phyloP scores from a whole-genome alignment of 306 rosid genomes.

The Albizia julibrissin region DNA sequence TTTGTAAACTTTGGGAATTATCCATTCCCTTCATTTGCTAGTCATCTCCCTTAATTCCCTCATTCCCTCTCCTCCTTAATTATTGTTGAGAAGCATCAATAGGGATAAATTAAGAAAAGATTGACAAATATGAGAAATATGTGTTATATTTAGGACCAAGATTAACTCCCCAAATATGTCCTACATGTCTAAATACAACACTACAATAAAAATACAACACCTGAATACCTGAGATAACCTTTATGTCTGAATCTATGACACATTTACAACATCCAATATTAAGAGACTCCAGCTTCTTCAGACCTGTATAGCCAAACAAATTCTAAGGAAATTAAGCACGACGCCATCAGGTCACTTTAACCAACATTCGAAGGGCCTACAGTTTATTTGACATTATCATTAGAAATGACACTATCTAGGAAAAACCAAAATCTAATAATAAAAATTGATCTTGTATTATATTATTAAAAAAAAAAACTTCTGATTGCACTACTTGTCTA shows the following conservation, averaged over 20 bases:
- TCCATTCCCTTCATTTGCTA: background rate
- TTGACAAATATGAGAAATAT: too few relatives aligned
- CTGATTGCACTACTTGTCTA: background rate
- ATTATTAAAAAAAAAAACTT: background rate
- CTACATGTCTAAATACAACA: background rate
- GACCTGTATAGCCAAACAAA: slow-evolving; percentile 39
- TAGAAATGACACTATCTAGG: background rate
- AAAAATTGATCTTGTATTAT: background rate
- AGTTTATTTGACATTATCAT: background rate
- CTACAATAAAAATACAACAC: background rate
- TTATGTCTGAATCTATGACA: slow-evolving; percentile 60
- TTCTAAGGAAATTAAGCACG: background rate
- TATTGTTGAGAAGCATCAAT: too few relatives aligned
- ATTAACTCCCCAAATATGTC: too few relatives aligned
- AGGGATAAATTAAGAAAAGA: too few relatives aligned
- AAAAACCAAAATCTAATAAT: background rate
- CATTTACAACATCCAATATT: slow-evolving; percentile 67
- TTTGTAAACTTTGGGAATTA: background rate
- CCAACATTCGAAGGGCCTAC: slow-evolving; percentile 12
- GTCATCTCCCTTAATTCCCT: too few relatives aligned
- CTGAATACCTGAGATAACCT: slow-evolving; percentile 61
- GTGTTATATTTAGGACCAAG: too few relatives aligned
- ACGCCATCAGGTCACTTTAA: slow-evolving; percentile 17
- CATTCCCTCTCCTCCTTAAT: too few relatives aligned
- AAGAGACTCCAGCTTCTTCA: slow-evolving; percentile 60